These are phyloP conservation scores for Nothophaeocryptopus gaeumannii DNA, from an alignment of 2,329 filamentous ascomycete genomes.

Conservation along the genomic window DNA sequence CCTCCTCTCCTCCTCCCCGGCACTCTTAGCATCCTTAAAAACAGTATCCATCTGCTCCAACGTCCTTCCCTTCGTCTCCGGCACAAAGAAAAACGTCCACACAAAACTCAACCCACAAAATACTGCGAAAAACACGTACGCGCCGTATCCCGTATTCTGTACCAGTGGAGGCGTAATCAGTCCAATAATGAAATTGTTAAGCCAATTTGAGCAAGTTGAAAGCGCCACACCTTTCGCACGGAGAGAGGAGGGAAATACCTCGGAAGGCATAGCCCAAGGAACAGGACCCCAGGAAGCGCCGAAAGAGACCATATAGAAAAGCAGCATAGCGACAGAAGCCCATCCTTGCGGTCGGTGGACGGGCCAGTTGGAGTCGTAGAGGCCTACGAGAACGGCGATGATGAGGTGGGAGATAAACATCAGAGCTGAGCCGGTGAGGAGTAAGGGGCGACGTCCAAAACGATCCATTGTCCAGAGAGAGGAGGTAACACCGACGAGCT, in stretches of 20 bases:
- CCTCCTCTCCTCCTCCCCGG: constrained; percentile 26
- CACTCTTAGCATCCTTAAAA: constrained; percentile 27
- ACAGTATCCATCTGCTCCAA: constrained; percentile 32
- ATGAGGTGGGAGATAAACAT: constrained; percentile 50
- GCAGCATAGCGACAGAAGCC: constrained; percentile 30
- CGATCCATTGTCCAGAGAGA: constrained; percentile 46
- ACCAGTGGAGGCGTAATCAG: constrained; percentile 34
- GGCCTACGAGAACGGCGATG: constrained; percentile 55
- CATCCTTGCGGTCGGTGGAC: constrained; percentile 49
- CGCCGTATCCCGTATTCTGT: constrained; percentile 55
- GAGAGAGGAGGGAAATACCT: constrained; percentile 62
- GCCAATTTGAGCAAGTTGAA: constrained; percentile 44
- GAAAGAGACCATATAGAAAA: constrained; percentile 44
- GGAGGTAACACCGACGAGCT: constrained; percentile 41
- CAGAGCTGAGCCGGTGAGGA: constrained; percentile 44
- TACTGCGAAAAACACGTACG: constrained; percentile 60
- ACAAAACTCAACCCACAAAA: constrained; percentile 51
- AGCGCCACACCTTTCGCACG: constrained; percentile 63
- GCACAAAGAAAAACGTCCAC: constrained; percentile 56
- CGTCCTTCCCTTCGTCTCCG: constrained; percentile 53
- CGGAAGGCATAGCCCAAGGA: constrained; percentile 40
- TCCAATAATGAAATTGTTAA: constrained; percentile 63
- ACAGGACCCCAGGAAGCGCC: constrained; percentile 51
- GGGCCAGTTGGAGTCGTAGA: constrained; percentile 45
- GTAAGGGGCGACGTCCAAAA: constrained; percentile 41